Evolutionary conservation across 2,329 filamentous ascomycete genomes (phyloP).

Genomic region (Cladosporium sp.): DNA sequence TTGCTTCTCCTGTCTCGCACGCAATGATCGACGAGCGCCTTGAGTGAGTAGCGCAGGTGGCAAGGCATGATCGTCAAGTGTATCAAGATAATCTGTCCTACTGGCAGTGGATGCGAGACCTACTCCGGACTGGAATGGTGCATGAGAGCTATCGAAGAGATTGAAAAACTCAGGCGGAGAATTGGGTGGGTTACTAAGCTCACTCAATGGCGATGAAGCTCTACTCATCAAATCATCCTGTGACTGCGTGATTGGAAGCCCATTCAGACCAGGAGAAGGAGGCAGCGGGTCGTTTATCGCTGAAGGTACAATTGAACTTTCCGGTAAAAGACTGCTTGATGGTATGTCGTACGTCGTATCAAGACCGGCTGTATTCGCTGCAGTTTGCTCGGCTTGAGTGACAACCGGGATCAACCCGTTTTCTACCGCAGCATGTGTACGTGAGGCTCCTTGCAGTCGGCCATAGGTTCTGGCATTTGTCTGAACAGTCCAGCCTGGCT

Average conservation of each 20-base stretch:
- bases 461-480: neutral
- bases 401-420: neutral
- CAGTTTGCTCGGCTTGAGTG: neutral
- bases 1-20: conserved; percentile 46
- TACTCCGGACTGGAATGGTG: neutral
- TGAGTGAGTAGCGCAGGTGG: neutral
- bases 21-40: conserved; percentile 25
- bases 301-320: neutral
- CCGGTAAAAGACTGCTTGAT: neutral
- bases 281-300: neutral
- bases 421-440: neutral
- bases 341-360: neutral
- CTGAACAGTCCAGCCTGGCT: neutral
- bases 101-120: neutral
- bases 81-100: neutral
- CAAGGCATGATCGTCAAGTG: neutral
- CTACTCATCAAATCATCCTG: neutral
- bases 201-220: conserved; percentile 7
- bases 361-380: neutral
- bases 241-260: neutral
- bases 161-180: neutral
- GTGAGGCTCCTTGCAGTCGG: neutral
- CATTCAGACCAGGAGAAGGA: neutral
- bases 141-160: neutral
- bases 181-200: conserved; percentile 5